A percentile compares a stretch with the other conserved stretches of the same genome.
Evolutionary conservation across 345 rosid genomes (phyloP).

Genomic region (Bruguiera gymnorhiza): DNA sequence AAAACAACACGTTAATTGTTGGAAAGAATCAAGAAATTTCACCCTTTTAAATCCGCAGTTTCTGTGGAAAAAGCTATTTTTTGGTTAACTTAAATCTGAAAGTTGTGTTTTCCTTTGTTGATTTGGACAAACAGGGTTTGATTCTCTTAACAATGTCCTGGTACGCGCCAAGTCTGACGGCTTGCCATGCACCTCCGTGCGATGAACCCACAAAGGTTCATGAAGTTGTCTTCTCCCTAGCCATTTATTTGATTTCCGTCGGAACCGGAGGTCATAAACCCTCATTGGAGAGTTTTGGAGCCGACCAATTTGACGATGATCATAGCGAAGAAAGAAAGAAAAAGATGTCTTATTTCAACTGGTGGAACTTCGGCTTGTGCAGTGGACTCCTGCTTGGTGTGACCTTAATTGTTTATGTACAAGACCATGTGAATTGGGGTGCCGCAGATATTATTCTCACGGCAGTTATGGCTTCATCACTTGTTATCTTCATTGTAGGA

Average conservation of each 20-base stretch:
- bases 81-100: no score
- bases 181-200: slow-evolving; percentile 58
- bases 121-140: slow-evolving; percentile 33
- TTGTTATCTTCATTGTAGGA: slow-evolving; percentile 60
- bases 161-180: slow-evolving; percentile 35
- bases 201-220: slow-evolving; percentile 58
- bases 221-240: slow-evolving; percentile 64
- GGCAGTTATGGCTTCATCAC: slow-evolving; percentile 58
- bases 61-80: no score
- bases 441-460: slow-evolving; percentile 61
- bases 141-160: slow-evolving; percentile 40
- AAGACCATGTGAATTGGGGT: slow-evolving; percentile 86
- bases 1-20: no score
- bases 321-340: slow-evolving; percentile 64
- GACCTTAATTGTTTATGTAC: slow-evolving; percentile 64
- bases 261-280: slow-evolving; percentile 99
- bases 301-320: slow-evolving; percentile 88
- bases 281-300: slow-evolving; percentile 89
- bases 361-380: slow-evolving; percentile 89
- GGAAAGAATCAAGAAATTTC: no score
- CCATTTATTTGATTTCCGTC: slow-evolving; percentile 75
- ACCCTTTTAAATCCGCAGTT: no score
- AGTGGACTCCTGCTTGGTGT: slow-evolving; percentile 71
- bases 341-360: slow-evolving; percentile 90
- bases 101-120: no score